These are phyloP conservation scores for Xylariales sp. DNA, from an alignment of 2,329 filamentous ascomycete species.

Conservation along the genomic window DNA sequence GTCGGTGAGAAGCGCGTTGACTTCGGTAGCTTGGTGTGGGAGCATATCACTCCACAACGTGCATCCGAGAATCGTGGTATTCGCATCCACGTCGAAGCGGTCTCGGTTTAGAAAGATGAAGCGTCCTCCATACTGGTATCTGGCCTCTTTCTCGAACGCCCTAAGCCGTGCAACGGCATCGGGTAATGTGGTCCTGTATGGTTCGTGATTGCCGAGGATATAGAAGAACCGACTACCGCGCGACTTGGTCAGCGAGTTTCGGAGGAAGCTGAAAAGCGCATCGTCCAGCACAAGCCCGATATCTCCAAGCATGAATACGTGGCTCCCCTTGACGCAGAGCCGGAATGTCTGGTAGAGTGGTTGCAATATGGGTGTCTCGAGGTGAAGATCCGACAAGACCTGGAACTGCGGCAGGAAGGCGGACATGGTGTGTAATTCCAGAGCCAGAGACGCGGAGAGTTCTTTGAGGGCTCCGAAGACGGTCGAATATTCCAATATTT, in stretches of 20 bases:
- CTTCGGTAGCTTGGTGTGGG: constrained; percentile 19
- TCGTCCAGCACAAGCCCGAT: constrained; percentile 24
- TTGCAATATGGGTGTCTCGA: constrained; percentile 20
- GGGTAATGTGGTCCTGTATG: constrained; percentile 23
- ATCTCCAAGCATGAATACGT: constrained; percentile 27
- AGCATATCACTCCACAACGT: constrained; percentile 23
- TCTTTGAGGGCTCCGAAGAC: constrained; percentile 3
- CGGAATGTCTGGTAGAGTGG: constrained; percentile 18
- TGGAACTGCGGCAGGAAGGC: constrained; percentile 24
- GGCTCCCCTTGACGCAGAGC: constrained; percentile 17
- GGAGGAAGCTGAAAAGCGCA: constrained; percentile 24
- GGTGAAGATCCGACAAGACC: constrained; percentile 29
- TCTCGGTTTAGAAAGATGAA: constrained; percentile 26
- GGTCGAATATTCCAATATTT: constrained; percentile 7
- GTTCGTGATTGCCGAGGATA: constrained; percentile 28
- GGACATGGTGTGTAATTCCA: constrained; percentile 24
- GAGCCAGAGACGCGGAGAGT: constrained; percentile 19
- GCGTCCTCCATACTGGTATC: constrained; percentile 20
- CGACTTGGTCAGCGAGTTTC: constrained; percentile 9
- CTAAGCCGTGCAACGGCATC: constrained; percentile 25
- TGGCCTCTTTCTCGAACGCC: constrained; percentile 26
- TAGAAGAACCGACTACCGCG: constrained; percentile 30
- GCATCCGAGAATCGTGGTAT: constrained; percentile 28
- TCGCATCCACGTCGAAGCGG: constrained; percentile 27
- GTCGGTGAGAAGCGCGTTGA: constrained; percentile 20